Conservation (phyloP, 2,329 filamentous ascomycete genomes). For the Trichoderma polysporum region DNA sequence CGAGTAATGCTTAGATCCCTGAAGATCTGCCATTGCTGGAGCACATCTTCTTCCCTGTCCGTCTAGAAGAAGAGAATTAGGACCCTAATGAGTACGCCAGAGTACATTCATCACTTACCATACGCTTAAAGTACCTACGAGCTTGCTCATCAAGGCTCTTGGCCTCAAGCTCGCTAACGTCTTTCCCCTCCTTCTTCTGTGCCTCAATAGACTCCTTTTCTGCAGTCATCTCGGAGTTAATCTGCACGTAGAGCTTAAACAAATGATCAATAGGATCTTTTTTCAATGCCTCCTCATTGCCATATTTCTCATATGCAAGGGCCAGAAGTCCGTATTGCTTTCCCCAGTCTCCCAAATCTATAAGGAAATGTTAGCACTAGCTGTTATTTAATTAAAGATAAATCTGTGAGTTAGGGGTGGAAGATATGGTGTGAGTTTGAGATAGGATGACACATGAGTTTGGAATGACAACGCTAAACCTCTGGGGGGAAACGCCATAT, state of each 20-base stretch:
- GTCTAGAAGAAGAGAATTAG: conserved; percentile 36
- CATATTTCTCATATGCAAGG: conserved; percentile 72
- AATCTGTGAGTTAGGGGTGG: not conserved
- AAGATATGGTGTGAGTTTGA: not conserved
- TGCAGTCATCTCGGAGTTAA: conserved; percentile 64
- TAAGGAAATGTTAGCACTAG: not conserved
- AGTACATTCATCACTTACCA: conserved; percentile 37
- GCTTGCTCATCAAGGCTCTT: conserved; percentile 71
- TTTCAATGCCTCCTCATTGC: conserved; percentile 67
- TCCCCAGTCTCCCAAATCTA: conserved; percentile 76
- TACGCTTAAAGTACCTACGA: conserved; percentile 68
- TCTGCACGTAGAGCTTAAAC: conserved; percentile 78
- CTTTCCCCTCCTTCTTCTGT: conserved; percentile 53
- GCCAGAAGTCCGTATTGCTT: conserved; percentile 74
- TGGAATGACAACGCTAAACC: too few relatives aligned
- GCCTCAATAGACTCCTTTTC: conserved; percentile 67
- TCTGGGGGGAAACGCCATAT: not conserved
- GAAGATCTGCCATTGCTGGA: conserved; percentile 65
- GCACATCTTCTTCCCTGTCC: conserved; percentile 60
- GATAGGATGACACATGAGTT: not conserved
- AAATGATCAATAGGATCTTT: conserved; percentile 79
- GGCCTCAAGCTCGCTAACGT: conserved; percentile 48
- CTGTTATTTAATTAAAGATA: not conserved
- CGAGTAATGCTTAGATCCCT: conserved; percentile 65
- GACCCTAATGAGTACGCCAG: not conserved